Percentiles rank a stretch among this genome's conserved stretches.
Conservation (phyloP, 2,329 filamentous ascomycete species). For the Chaetomium sp. region DNA sequence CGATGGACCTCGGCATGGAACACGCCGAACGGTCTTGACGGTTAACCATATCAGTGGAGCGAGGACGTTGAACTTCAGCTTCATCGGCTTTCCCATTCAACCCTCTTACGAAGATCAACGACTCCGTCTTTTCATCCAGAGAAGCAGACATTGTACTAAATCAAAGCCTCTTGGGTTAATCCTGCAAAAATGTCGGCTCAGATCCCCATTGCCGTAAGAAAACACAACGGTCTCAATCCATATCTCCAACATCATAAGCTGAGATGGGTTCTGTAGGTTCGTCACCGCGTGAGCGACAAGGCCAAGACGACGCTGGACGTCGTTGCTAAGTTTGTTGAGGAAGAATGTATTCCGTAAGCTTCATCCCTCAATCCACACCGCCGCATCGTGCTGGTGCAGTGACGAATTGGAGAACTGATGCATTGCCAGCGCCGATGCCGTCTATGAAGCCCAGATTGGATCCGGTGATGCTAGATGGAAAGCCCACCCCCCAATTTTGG, state of each 20-base stretch:
- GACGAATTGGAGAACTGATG: slow-evolving; percentile 1
- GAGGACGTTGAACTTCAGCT: neutral
- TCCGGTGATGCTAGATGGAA: slow-evolving; percentile 72
- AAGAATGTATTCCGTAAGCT: slow-evolving; percentile 76
- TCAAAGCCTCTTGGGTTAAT: neutral
- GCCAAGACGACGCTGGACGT: slow-evolving; percentile 79
- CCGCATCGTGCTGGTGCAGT: neutral
- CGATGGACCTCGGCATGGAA: slow-evolving; percentile 13
- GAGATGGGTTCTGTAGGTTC: slow-evolving; percentile 22
- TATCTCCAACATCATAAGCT: neutral
- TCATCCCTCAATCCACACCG: neutral
- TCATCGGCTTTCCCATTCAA: neutral
- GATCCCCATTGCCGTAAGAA: slow-evolving; percentile 40
- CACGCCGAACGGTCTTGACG: neutral
- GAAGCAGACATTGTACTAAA: neutral
- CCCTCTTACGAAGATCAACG: neutral
- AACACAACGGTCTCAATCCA: slow-evolving; percentile 11
- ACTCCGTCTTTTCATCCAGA: neutral
- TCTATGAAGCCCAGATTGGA: slow-evolving; percentile 75
- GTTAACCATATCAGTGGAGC: slow-evolving; percentile 7
- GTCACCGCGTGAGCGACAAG: slow-evolving; percentile 66
- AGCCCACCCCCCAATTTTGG: slow-evolving; percentile 70
- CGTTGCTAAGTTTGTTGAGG: slow-evolving; percentile 93
- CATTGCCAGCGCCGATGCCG: slow-evolving; percentile 59
- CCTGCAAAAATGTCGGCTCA: slow-evolving; percentile 35